Percentiles rank a stretch among this genome's conserved stretches.
Conservation (phyloP, 768 basidiomycete species). For the Chalciporus pseudorubinellus region DNA sequence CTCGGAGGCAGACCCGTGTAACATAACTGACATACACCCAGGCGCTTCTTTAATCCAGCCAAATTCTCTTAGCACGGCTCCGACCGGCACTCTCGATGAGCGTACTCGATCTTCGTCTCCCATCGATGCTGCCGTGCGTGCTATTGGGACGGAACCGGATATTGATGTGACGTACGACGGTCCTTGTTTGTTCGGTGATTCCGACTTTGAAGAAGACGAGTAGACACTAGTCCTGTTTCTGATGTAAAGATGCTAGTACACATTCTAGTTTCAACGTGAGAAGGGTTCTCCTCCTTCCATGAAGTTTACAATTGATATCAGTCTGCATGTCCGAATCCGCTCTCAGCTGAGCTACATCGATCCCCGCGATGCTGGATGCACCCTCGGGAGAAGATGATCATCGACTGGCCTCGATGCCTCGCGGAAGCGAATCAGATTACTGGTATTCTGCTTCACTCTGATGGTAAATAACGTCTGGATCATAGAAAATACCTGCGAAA, state of each 20-base stretch:
- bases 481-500: background rate
- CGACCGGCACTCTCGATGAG: background rate
- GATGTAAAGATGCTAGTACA: background rate
- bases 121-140: background rate
- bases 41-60: background rate
- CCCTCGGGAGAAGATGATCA: too few relatives aligned
- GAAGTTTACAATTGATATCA: too few relatives aligned
- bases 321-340: too few relatives aligned
- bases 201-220: slow-evolving; percentile 30
- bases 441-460: background rate
- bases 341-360: too few relatives aligned
- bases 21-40: background rate
- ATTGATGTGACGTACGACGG: slow-evolving; percentile 17
- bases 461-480: too few relatives aligned
- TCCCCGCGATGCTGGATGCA: too few relatives aligned
- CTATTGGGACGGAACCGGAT: background rate
- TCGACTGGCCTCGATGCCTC: background rate
- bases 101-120: background rate
- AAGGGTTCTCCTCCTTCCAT: too few relatives aligned
- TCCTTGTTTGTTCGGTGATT: slow-evolving; percentile 31
- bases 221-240: background rate
- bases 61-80: background rate
- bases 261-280: too few relatives aligned
- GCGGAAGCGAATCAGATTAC: background rate
- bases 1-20: background rate